These are phyloP conservation scores for Loxodes magnus DNA, from an alignment of 73 alveolate genomes.

Conservation along the genomic window DNA sequence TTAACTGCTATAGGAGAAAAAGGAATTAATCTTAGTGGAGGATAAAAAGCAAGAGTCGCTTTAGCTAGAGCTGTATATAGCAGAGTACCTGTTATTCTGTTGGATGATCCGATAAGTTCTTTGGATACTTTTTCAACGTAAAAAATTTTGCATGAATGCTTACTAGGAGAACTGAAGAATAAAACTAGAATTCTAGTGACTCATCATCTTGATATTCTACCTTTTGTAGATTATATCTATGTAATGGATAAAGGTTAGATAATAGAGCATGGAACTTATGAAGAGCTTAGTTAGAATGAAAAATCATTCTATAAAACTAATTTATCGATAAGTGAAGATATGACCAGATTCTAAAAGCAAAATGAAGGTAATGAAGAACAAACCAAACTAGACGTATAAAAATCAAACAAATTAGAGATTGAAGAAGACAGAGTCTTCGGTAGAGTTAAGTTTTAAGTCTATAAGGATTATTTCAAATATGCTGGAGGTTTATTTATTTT, in stretches of 20 bases:
- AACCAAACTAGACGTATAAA: conserved; percentile 18
- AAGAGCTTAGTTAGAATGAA: background rate
- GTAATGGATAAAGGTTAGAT: conserved; percentile 31
- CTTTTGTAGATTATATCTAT: conserved; percentile 24
- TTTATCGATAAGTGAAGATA: conserved; percentile 3
- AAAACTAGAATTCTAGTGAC: conserved; percentile 43
- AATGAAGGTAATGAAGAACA: background rate
- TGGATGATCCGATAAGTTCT: conserved; percentile 64
- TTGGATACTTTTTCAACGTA: conserved; percentile 40
- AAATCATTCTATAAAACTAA: conserved; percentile 14
- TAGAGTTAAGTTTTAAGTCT: conserved; percentile 17
- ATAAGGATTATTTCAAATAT: conserved; percentile 19
- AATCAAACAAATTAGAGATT: conserved; percentile 18
- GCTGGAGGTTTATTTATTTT: conserved; percentile 34
- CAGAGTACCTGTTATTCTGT: conserved; percentile 55
- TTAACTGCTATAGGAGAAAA: conserved; percentile 63
- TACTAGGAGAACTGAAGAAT: conserved; percentile 23
- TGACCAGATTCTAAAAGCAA: conserved; percentile 13
- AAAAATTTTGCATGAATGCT: conserved; percentile 27
- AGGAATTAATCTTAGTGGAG: conserved; percentile 81
- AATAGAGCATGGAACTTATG: conserved; percentile 29
- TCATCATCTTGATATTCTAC: conserved; percentile 28
- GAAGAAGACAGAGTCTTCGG: conserved; percentile 38
- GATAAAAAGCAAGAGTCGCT: conserved; percentile 69
- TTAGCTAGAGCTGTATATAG: conserved; percentile 71